These are phyloP conservation scores for Kwoniella heveanensis DNA, from an alignment of 768 basidiomycete species.

Conservation along the genomic window DNA sequence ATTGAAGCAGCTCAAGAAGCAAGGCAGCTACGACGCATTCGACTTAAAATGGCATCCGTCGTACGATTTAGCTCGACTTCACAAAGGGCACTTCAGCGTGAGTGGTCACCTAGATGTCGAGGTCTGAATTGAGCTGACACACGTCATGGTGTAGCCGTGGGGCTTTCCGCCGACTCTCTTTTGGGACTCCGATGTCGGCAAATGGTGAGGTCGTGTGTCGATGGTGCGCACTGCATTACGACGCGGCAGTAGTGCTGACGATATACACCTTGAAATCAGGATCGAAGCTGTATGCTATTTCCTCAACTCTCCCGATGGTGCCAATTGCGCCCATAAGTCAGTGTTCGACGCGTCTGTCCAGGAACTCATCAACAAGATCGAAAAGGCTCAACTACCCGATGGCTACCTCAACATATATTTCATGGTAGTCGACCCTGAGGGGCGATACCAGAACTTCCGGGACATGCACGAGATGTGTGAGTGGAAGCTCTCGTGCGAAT, in stretches of 20 bases:
- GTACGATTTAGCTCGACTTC: slow-evolving; percentile 30
- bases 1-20: slow-evolving; percentile 37
- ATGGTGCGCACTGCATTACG: too few relatives aligned
- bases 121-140: background rate
- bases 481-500: background rate
- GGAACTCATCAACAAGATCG: slow-evolving; percentile 37
- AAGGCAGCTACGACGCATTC: slow-evolving; percentile 41
- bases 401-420: slow-evolving; percentile 44
- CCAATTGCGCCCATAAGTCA: slow-evolving; percentile 8
- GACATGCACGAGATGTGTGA: slow-evolving; percentile 46
- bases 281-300: slow-evolving; percentile 41
- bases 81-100: slow-evolving; percentile 26
- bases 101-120: background rate
- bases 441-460: slow-evolving; percentile 37
- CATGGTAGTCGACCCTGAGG: slow-evolving; percentile 34
- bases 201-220: too few relatives aligned
- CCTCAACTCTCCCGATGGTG: slow-evolving; percentile 26
- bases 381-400: slow-evolving; percentile 41
- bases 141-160: slow-evolving; percentile 5
- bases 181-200: slow-evolving; percentile 44
- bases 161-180: slow-evolving; percentile 37
- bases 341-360: slow-evolving; percentile 29
- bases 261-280: too few relatives aligned
- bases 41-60: slow-evolving; percentile 36
- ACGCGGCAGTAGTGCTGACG: too few relatives aligned